phyloP scores from a whole-genome alignment of 495 filamentous ascomycete species.

The Entonaema liquescens region DNA sequence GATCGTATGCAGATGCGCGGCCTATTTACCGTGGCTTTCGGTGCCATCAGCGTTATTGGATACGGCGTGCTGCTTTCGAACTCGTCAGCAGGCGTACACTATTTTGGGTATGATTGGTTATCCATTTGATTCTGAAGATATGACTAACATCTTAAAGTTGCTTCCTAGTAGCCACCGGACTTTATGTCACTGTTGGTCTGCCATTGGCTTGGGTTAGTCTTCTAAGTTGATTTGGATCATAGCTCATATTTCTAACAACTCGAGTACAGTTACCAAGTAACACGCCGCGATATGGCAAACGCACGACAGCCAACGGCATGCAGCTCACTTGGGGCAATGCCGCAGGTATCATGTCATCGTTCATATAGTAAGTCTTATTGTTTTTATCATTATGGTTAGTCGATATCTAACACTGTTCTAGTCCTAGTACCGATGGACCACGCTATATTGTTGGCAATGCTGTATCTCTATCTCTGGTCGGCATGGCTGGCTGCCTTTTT shows the following conservation, averaged over 20 bases:
- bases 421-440: conserved; percentile 50
- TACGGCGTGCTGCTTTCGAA: conserved; percentile 72
- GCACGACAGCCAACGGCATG: conserved; percentile 73
- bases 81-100: conserved; percentile 68
- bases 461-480: conserved; percentile 63
- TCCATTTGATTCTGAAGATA: neutral
- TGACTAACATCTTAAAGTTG: conserved; percentile 56
- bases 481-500: conserved; percentile 57
- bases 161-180: conserved; percentile 72
- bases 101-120: conserved; percentile 55
- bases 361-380: conserved; percentile 59
- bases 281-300: conserved; percentile 73
- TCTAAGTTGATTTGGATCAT: neutral
- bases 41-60: conserved; percentile 68
- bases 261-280: conserved; percentile 53
- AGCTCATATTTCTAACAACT: conserved; percentile 4
- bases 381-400: neutral
- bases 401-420: conserved; percentile 27
- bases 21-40: conserved; percentile 66
- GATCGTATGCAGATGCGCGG: conserved; percentile 70
- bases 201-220: conserved; percentile 70
- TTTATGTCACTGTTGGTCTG: conserved; percentile 75
- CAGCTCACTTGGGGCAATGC: conserved; percentile 75
- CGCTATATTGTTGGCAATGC: conserved; percentile 65
- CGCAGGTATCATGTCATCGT: conserved; percentile 73